Conservation (phyloP, 805 yeast species). For the Wickerhamiella galacta region DNA sequence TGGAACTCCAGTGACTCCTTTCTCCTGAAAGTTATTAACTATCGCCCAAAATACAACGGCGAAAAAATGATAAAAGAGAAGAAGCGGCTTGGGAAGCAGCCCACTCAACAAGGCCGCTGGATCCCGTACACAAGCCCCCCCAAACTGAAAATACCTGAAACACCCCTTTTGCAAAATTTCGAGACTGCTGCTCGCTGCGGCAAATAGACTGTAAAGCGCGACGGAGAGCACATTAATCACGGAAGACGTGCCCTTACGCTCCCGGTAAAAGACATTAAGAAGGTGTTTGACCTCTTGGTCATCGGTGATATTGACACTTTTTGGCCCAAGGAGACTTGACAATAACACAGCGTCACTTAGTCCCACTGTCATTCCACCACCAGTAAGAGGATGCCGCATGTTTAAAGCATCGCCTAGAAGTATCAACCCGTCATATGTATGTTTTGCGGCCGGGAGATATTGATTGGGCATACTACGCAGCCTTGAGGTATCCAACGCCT, state of each 20-base stretch:
- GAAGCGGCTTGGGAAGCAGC: conserved; percentile 53
- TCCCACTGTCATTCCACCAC: conserved; percentile 99
- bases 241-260: conserved; percentile 62
- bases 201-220: conserved; percentile 78
- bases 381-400: conserved; percentile 96
- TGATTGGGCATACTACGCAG: conserved; percentile 89
- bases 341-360: conserved; percentile 65
- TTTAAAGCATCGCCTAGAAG: conserved; percentile 86
- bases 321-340: conserved; percentile 42
- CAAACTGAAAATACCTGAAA: conserved; percentile 66
- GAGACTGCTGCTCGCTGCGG: conserved; percentile 59
- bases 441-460: conserved; percentile 55
- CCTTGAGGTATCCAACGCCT: conserved; percentile 42
- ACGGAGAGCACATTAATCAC: conserved; percentile 82
- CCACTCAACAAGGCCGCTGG: conserved; percentile 82
- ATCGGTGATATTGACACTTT: conserved; percentile 39
- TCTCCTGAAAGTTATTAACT: conserved; percentile 43
- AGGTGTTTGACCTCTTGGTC: conserved; percentile 34
- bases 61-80: conserved; percentile 72
- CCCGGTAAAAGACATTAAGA: conserved; percentile 51
- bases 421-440: conserved; percentile 59
- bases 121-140: conserved; percentile 61
- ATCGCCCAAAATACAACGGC: conserved; percentile 79
- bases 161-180: conserved; percentile 72
- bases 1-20: conserved; percentile 54